Evolutionary conservation across 2,329 filamentous ascomycete species (phyloP).

Genomic region (Penicillium sp.): DNA sequence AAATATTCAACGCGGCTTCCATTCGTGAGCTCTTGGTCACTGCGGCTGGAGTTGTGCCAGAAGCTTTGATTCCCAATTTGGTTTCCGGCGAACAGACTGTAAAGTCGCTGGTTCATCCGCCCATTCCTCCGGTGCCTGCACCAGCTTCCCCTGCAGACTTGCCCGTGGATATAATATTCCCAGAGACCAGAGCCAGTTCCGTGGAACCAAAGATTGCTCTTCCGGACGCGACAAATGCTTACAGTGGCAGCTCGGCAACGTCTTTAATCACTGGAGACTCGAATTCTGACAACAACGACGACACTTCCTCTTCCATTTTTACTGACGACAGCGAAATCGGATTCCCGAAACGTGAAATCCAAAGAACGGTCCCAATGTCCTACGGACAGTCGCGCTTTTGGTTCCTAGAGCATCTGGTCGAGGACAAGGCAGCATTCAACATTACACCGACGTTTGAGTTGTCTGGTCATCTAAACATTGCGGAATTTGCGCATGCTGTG

Average conservation of each 20-base stretch:
- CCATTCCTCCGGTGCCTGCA: not conserved
- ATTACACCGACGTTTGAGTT: conserved; percentile 28
- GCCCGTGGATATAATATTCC: not conserved
- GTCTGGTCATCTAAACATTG: conserved; percentile 26
- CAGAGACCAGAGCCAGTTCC: not conserved
- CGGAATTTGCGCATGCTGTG: conserved; percentile 30
- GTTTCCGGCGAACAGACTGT: not conserved
- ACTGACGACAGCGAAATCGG: not conserved
- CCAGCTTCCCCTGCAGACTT: not conserved
- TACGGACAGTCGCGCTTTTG: conserved; percentile 39
- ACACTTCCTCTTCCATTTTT: conserved; percentile 9
- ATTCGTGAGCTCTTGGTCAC: conserved; percentile 14
- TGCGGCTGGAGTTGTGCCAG: conserved; percentile 8
- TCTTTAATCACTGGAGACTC: conserved; percentile 11
- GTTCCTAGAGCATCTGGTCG: conserved; percentile 24
- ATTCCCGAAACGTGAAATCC: not conserved
- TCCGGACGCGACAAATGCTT: not conserved
- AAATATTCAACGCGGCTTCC: conserved; percentile 19
- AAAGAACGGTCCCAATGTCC: conserved; percentile 27
- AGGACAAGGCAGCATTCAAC: conserved; percentile 37
- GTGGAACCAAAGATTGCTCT: conserved; percentile 5
- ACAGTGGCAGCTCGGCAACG: conserved; percentile 8
- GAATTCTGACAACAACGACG: conserved; percentile 11
- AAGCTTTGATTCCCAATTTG: conserved; percentile 10
- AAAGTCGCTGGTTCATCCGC: not conserved